Evolutionary conservation across 2,329 filamentous ascomycete genomes (phyloP).

Genomic region (Penicillium sp.): DNA sequence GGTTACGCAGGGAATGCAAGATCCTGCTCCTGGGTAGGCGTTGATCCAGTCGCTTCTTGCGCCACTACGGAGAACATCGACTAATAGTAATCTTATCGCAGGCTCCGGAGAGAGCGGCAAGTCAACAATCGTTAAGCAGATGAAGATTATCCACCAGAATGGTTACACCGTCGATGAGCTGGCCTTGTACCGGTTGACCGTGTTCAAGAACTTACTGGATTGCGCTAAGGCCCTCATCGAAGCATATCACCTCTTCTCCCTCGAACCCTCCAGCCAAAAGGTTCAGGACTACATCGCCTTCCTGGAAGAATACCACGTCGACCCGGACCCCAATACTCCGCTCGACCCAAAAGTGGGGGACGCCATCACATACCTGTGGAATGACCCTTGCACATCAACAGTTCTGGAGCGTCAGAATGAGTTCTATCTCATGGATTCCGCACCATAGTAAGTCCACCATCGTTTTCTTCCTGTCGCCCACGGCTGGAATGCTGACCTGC

Average conservation of each 20-base stretch:
- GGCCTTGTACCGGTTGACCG: slow-evolving; percentile 89
- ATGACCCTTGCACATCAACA: slow-evolving; percentile 78
- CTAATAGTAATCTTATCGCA: slow-evolving; percentile 47
- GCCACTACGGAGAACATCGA: background rate
- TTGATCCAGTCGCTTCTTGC: too few species aligned
- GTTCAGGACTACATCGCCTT: slow-evolving; percentile 78
- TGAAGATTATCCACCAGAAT: slow-evolving; percentile 99
- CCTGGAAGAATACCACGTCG: slow-evolving; percentile 83
- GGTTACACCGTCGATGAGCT: slow-evolving; percentile 95
- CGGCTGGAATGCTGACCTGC: slow-evolving; percentile 22
- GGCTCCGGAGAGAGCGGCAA: slow-evolving; percentile 98
- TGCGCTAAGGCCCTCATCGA: slow-evolving; percentile 92
- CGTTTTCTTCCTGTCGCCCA: background rate
- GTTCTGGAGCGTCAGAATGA: slow-evolving; percentile 94
- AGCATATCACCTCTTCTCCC: slow-evolving; percentile 89
- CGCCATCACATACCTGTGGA: slow-evolving; percentile 87
- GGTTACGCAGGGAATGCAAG: slow-evolving; percentile 96
- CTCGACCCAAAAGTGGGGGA: slow-evolving; percentile 80
- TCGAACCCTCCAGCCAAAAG: slow-evolving; percentile 73
- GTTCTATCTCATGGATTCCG: slow-evolving; percentile 99
- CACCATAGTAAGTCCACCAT: slow-evolving; percentile 77
- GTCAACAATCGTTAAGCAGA: slow-evolving; percentile 99
- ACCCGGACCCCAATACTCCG: slow-evolving; percentile 84
- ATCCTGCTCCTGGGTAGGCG: slow-evolving; percentile 87
- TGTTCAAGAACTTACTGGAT: slow-evolving; percentile 98